Evolutionary conservation across 2,329 filamentous ascomycete species (phyloP).

Genomic region (Myriosclerotinia scirpicola): DNA sequence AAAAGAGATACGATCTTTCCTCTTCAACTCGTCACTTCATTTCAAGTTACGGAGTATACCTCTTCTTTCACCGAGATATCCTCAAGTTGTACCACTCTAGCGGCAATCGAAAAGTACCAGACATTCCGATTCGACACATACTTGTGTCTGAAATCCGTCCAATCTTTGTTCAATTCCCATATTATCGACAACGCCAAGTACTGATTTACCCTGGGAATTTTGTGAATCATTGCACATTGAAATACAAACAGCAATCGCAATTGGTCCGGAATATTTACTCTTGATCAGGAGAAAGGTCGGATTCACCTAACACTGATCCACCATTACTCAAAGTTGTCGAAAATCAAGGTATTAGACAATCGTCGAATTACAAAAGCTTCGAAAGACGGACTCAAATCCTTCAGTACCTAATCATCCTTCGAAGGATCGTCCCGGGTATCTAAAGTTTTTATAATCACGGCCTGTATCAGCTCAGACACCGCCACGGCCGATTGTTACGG

Average conservation of each 20-base stretch:
- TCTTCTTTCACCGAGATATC: background rate
- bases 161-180: slow-evolving; percentile 1
- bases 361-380: background rate
- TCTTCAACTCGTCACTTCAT: background rate
- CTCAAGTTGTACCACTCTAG: slow-evolving; percentile 3
- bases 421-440: slow-evolving; percentile 9
- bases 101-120: slow-evolving; percentile 1
- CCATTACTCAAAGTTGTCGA: background rate
- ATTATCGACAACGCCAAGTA: slow-evolving; percentile 16
- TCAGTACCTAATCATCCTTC: slow-evolving; percentile 21
- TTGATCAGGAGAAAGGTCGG: slow-evolving; percentile 5
- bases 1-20: slow-evolving; percentile 1
- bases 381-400: slow-evolving; percentile 1
- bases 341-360: background rate
- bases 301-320: background rate
- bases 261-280: slow-evolving; percentile 3
- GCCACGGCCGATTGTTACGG: slow-evolving; percentile 16
- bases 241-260: background rate
- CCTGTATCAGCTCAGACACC: slow-evolving; percentile 14
- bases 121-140: slow-evolving; percentile 9
- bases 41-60: background rate
- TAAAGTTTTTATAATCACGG: background rate
- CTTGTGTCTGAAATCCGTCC: slow-evolving; percentile 19
- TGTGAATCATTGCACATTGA: slow-evolving; percentile 19
- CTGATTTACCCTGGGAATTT: slow-evolving; percentile 2